phyloP scores from a whole-genome alignment of 257 asterid species.

The Coffea canephora region DNA sequence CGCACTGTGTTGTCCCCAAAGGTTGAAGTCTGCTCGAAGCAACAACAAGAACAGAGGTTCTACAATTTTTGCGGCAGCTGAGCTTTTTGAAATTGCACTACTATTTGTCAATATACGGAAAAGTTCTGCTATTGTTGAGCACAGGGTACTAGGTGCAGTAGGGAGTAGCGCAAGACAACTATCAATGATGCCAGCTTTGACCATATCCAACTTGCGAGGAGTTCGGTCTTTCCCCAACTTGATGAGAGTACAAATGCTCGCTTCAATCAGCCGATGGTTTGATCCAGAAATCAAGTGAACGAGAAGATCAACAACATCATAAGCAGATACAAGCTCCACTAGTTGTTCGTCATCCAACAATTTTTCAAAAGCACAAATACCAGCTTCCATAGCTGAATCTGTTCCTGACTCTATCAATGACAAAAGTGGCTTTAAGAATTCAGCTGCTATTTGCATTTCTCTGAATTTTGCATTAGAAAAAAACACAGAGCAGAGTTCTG shows the following conservation, averaged over 20 bases:
- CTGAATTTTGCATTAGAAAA: slow-evolving; percentile 55
- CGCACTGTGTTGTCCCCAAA: slow-evolving; percentile 91
- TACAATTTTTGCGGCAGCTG: slow-evolving; percentile 59
- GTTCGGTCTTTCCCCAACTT: slow-evolving; percentile 87
- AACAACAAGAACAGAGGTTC: slow-evolving; percentile 78
- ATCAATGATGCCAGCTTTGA: slow-evolving; percentile 72
- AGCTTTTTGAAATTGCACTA: slow-evolving; percentile 67
- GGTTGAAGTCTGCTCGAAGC: slow-evolving; percentile 62
- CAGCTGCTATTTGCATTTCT: slow-evolving; percentile 49
- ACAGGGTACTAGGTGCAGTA: slow-evolving; percentile 60
- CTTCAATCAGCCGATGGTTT: slow-evolving; percentile 69
- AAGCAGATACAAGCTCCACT: slow-evolving; percentile 54
- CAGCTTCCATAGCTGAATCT: slow-evolving; percentile 62
- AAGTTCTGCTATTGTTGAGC: slow-evolving; percentile 78
- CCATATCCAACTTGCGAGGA: slow-evolving; percentile 87
- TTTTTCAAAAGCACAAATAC: slow-evolving; percentile 76
- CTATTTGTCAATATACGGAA: slow-evolving; percentile 89
- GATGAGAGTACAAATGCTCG: slow-evolving; percentile 71
- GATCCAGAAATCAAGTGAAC: slow-evolving; percentile 68
- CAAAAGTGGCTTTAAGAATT: slow-evolving; percentile 65
- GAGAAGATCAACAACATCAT: slow-evolving; percentile 63
- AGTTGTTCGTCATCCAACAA: slow-evolving; percentile 72
- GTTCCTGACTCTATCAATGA: slow-evolving; percentile 62
- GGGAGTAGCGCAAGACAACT: slow-evolving; percentile 76
- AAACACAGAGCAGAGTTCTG: slow-evolving; percentile 63